Base-by-base conservation (phyloP, 495 filamentous ascomycete genomes). In the Saxispiralis lemnorum region DNA sequence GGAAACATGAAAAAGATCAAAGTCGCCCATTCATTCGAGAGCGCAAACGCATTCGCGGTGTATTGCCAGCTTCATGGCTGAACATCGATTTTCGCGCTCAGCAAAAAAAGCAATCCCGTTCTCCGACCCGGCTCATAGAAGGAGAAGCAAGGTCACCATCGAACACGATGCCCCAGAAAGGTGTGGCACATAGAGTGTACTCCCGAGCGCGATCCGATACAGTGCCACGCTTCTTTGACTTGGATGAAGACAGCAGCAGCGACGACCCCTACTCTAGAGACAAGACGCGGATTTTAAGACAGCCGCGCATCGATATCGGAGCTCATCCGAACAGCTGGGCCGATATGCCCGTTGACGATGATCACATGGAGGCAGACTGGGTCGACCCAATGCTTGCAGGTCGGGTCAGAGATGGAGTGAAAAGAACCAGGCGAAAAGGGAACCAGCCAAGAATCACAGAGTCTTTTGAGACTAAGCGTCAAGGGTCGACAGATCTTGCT, bases 61-160 rank as follows among this genome's bases (percentile, higher is more conserved):
- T 94, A 13, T 69, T 96, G 35, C 87, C 88, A 31, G 88, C 88
- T 5, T 95, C 88, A 2, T 93, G 81, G 79, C 67, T 92, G 35
- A 73, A 81, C 49, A 64, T 96, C 32, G 77, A 93, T 51, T 63
- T 49, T n/a, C 11, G 21, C 6, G 41, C 41, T 1, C 50, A 45
- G 28, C 36, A 59, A 41, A 41, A 46, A 20, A 61, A 45, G 50
- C 67, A 53, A 52, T 67, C 31, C 55, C 61, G 12, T 38, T 54
- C 46, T 35, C 31, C 32, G 59, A 63, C 44, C 54, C 66, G 58
- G 49, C 63, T 46, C 14, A 60, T 39, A 2, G 18, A 11, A 31
- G 15, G 6, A 10, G 30, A 15, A 34, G 32, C 49, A 17, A 6
- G 43, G 1, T 57, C 56, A 21, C 53, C 54, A 15, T 39, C 44